A percentile compares a stretch with the other conserved stretches of the same genome.
These are phyloP conservation scores for Pseudopyricularia cyperi DNA, from an alignment of 2,329 filamentous ascomycete species.

Conservation along the genomic window DNA sequence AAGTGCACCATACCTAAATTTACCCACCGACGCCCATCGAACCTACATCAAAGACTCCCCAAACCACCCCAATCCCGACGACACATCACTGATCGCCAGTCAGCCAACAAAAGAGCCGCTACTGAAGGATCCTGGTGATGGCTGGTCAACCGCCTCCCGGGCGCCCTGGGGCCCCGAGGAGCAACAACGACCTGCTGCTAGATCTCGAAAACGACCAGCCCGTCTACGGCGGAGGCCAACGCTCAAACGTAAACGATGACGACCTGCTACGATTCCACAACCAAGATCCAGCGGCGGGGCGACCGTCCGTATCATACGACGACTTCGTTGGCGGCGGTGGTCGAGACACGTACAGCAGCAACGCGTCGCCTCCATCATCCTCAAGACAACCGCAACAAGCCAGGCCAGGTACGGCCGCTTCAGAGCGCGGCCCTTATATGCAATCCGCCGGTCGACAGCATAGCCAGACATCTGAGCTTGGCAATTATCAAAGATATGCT, in stretches of 20 bases:
- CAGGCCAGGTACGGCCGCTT: slow-evolving; percentile 5
- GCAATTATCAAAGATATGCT: slow-evolving; percentile 86
- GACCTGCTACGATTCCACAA: slow-evolving; percentile 52
- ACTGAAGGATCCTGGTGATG: not conserved
- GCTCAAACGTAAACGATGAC: slow-evolving; percentile 57
- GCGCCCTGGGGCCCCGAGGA: slow-evolving; percentile 7
- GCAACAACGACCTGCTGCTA: slow-evolving; percentile 54
- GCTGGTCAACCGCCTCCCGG: slow-evolving; percentile 3
- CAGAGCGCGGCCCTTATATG: slow-evolving; percentile 28
- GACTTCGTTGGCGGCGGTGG: slow-evolving; percentile 66
- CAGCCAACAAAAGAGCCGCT: not conserved
- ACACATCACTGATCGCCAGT: not conserved
- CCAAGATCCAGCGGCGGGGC: slow-evolving; percentile 50
- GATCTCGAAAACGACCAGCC: slow-evolving; percentile 62
- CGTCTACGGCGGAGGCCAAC: slow-evolving; percentile 62
- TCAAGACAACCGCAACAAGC: not conserved
- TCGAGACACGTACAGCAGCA: slow-evolving; percentile 6
- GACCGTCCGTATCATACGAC: slow-evolving; percentile 87
- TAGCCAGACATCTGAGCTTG: slow-evolving; percentile 68
- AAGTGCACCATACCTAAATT: not conserved
- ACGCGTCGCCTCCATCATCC: slow-evolving; percentile 5
- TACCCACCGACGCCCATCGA: not conserved
- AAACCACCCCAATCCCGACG: not conserved
- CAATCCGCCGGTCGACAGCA: slow-evolving; percentile 30
- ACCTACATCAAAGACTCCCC: not conserved